A percentile compares a stretch with the other conserved stretches of the same genome.
Conservation (phyloP, 768 basidiomycete species). For the Leccinum truebloodii region DNA sequence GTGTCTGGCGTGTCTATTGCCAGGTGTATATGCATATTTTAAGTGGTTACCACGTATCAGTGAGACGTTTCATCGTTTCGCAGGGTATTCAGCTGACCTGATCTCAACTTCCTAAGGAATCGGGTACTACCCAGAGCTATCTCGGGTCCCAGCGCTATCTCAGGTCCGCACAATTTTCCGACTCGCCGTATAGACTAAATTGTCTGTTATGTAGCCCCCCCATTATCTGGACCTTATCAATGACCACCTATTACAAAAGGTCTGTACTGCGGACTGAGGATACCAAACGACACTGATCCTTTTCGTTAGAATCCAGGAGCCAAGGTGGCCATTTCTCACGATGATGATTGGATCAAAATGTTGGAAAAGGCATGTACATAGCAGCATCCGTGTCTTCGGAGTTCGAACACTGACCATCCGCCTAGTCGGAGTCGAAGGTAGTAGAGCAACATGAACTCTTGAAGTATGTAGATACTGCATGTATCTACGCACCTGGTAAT, state of each 20-base stretch:
- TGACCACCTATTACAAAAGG: slow-evolving; percentile 10
- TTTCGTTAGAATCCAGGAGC: not conserved
- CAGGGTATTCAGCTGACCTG: not conserved
- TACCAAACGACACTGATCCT: not conserved
- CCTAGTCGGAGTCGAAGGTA: not conserved
- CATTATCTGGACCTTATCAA: slow-evolving; percentile 15
- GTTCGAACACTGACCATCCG: not conserved
- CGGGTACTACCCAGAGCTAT: not conserved
- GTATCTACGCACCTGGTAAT: not conserved
- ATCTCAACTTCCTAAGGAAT: not conserved
- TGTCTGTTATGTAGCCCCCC: not conserved
- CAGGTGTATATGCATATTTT: too few relatives aligned
- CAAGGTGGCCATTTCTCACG: slow-evolving; percentile 11
- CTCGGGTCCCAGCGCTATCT: not conserved
- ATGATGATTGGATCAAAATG: slow-evolving; percentile 15
- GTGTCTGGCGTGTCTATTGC: not conserved
- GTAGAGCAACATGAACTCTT: not conserved
- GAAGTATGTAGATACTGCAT: not conserved
- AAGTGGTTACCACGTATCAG: not conserved
- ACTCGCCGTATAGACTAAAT: not conserved
- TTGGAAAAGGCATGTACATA: not conserved
- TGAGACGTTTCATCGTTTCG: not conserved
- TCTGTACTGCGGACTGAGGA: not conserved
- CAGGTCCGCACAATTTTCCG: not conserved
- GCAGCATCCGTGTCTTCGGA: too few relatives aligned